These are phyloP conservation scores for Cucurbita pepo DNA, from an alignment of 306 rosid genomes.

Conservation along the genomic window DNA sequence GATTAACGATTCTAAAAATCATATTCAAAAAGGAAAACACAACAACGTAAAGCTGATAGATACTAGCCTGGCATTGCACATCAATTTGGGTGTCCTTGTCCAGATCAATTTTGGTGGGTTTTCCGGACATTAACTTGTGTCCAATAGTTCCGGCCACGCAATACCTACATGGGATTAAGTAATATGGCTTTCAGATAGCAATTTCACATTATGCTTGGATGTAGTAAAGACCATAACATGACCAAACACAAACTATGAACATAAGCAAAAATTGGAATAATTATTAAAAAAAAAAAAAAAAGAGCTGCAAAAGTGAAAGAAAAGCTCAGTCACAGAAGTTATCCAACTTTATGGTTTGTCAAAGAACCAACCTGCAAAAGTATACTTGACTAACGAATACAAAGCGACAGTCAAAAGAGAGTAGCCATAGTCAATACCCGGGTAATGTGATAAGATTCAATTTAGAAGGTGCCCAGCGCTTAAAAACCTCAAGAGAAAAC, in stretches of 20 bases:
- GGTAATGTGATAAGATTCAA: conserved; percentile 63
- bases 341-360: neutral
- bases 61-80: conserved; percentile 72
- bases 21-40: neutral
- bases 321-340: neutral
- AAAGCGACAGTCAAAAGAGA: neutral
- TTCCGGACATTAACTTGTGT: conserved; percentile 71
- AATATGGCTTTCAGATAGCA: neutral
- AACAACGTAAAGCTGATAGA: conserved; percentile 3
- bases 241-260: neutral
- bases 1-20: neutral
- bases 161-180: conserved; percentile 32
- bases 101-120: conserved; percentile 50
- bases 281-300: neutral
- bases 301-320: neutral
- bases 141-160: conserved; percentile 82
- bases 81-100: conserved; percentile 53
- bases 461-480: conserved; percentile 90
- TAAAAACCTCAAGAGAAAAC: conserved; percentile 82
- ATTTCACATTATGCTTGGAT: neutral
- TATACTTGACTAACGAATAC: neutral
- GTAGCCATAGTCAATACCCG: conserved; percentile 32
- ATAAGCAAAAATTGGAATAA: neutral
- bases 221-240: neutral
- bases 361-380: neutral